Percentiles rank a stretch among this genome's conserved stretches.
Conservation (phyloP, 225 moss, liverwort and hornwort species). For the Marchantia paleacea region DNA sequence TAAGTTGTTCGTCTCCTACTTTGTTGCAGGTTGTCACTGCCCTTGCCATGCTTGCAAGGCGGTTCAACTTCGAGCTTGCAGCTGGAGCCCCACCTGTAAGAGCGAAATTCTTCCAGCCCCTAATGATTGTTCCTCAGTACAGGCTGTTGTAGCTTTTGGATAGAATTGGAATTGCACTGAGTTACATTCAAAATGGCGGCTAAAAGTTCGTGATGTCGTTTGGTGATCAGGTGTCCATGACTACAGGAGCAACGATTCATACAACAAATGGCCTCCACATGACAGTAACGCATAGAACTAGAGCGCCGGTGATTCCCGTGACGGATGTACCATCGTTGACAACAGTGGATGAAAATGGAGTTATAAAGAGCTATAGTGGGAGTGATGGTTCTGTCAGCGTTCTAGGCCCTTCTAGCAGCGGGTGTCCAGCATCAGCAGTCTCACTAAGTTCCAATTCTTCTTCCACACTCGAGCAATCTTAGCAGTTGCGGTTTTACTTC, state of each 20-base stretch:
- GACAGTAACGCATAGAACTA: constrained; percentile 53
- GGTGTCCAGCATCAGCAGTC: neutral
- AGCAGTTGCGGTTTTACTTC: neutral
- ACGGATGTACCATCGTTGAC: constrained; percentile 27
- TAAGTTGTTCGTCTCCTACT: too few relatives aligned
- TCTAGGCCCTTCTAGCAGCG: neutral
- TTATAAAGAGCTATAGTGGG: constrained; percentile 19
- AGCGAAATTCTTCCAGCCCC: neutral
- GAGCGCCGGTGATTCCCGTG: constrained; percentile 28
- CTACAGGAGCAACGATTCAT: constrained; percentile 90
- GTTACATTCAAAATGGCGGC: neutral
- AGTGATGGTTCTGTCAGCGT: constrained; percentile 19
- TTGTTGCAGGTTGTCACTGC: constrained; percentile 57
- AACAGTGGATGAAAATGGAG: constrained; percentile 21
- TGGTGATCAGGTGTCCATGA: constrained; percentile 67
- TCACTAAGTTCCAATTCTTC: neutral
- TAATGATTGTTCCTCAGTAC: neutral
- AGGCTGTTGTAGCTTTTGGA: neutral
- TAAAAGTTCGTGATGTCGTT: neutral
- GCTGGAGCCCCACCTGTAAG: constrained; percentile 69
- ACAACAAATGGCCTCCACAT: constrained; percentile 66
- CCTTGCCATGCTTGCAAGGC: constrained; percentile 65
- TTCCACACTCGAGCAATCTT: neutral
- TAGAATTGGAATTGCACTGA: neutral
- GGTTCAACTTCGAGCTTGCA: constrained; percentile 64